A percentile compares a stretch with the other conserved stretches of the same genome.
Conservation (phyloP, 2,329 filamentous ascomycete species). For the Neopestalotiopsis sp. region DNA sequence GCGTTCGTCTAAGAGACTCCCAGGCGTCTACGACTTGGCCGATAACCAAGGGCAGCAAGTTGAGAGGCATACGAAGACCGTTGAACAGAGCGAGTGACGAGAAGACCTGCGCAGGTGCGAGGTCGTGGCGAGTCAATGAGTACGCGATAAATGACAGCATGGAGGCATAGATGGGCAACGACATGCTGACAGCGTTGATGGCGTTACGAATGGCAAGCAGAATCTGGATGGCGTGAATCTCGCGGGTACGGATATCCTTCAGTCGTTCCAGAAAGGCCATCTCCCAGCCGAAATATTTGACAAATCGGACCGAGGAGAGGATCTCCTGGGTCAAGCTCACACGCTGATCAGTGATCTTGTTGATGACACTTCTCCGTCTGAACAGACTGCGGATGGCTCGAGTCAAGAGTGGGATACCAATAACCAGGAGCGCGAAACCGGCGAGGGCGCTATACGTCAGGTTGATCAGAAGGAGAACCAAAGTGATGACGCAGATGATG, state of each 20-base stretch:
- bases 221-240: slow-evolving; percentile 85
- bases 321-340: slow-evolving; percentile 94
- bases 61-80: slow-evolving; percentile 85
- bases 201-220: slow-evolving; percentile 83
- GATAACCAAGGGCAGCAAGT: slow-evolving; percentile 85
- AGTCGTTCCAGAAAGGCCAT: slow-evolving; percentile 81
- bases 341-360: slow-evolving; percentile 91
- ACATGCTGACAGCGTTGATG: slow-evolving; percentile 83
- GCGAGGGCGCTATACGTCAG: slow-evolving; percentile 88
- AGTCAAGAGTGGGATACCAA: slow-evolving; percentile 80
- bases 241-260: slow-evolving; percentile 72
- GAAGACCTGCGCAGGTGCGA: slow-evolving; percentile 82
- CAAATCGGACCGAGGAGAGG: slow-evolving; percentile 86
- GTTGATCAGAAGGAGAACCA: slow-evolving; percentile 84
- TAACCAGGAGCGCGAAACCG: slow-evolving; percentile 81
- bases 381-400: slow-evolving; percentile 80
- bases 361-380: slow-evolving; percentile 77
- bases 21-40: slow-evolving; percentile 90
- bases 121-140: slow-evolving; percentile 67
- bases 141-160: slow-evolving; percentile 94
- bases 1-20: slow-evolving; percentile 82
- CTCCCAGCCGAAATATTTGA: slow-evolving; percentile 98
- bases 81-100: slow-evolving; percentile 96
- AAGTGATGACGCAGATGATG: slow-evolving; percentile 76
- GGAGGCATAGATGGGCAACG: slow-evolving; percentile 89